Conservation (phyloP, 441 rosid species). For the Capsella rubella region DNA sequence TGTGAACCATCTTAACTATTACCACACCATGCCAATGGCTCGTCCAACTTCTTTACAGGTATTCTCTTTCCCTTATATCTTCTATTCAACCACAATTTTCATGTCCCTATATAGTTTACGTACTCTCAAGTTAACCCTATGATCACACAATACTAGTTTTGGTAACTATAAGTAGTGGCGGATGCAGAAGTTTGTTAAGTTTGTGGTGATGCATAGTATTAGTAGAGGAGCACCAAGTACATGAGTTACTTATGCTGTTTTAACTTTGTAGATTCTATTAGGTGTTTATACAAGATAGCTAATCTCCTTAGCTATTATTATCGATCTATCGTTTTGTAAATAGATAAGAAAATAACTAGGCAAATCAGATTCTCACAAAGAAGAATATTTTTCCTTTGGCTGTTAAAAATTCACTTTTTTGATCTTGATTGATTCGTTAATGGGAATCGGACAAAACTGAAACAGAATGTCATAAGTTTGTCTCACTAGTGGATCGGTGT, state of each 20-base stretch:
- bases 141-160: not conserved
- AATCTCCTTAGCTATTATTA: not conserved
- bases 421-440: slow-evolving; percentile 26
- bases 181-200: not conserved
- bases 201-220: not conserved
- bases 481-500: slow-evolving; percentile 50
- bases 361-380: slow-evolving; percentile 32
- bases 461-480: slow-evolving; percentile 40
- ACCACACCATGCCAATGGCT: slow-evolving; percentile 69
- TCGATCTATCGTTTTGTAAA: not conserved
- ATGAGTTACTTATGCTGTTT: not conserved
- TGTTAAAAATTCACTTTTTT: slow-evolving; percentile 37
- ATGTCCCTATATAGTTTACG: slow-evolving; percentile 1
- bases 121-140: slow-evolving; percentile 5
- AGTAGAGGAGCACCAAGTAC: not conserved
- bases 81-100: not conserved
- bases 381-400: slow-evolving; percentile 13
- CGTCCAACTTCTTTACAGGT: slow-evolving; percentile 91
- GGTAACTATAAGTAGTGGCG: not conserved
- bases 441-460: slow-evolving; percentile 40
- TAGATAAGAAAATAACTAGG: not conserved
- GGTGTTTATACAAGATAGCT: not conserved
- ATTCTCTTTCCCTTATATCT: slow-evolving; percentile 7
- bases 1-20: slow-evolving; percentile 53
- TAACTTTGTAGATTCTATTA: not conserved